These are phyloP conservation scores for Pythium pyrilobum DNA, from an alignment of 352 stramenopile species.

Conservation along the genomic window DNA sequence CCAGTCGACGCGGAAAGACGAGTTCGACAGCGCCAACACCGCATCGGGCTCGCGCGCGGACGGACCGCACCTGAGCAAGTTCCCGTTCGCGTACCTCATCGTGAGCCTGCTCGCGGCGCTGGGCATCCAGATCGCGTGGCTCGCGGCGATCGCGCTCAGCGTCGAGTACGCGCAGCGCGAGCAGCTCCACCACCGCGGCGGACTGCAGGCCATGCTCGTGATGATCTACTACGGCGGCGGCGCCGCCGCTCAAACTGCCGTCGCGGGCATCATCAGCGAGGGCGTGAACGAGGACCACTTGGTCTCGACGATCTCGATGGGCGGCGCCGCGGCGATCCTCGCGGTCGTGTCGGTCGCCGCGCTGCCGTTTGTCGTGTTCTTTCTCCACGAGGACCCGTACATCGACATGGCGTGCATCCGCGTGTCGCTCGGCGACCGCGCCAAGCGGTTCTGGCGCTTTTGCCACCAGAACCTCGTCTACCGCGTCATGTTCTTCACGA, in stretches of 20 bases:
- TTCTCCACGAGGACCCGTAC: constrained; percentile 10
- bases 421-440: neutral
- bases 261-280: constrained; percentile 1
- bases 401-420: neutral
- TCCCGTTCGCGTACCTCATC: constrained; percentile 5
- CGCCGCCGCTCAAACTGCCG: constrained; percentile 1
- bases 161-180: constrained; percentile 26
- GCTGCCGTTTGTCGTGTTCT: constrained; percentile 12
- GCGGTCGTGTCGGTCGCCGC: constrained; percentile 1
- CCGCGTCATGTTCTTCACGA: constrained; percentile 17
- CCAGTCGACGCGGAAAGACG: neutral
- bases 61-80: too few relatives aligned
- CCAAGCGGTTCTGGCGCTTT: constrained; percentile 16
- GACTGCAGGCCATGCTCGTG: constrained; percentile 15
- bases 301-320: constrained; percentile 11
- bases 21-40: neutral
- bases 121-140: constrained; percentile 17
- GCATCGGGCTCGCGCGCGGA: neutral
- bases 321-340: constrained; percentile 5
- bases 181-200: constrained; percentile 15
- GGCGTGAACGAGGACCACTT: constrained; percentile 4
- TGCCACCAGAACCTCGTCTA: constrained; percentile 21
- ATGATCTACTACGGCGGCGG: constrained; percentile 14
- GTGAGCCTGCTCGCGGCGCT: constrained; percentile 11
- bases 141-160: constrained; percentile 7